Evolutionary conservation across 2,329 filamentous ascomycete species (phyloP).

Genomic region (Malbranchea zuffiana): DNA sequence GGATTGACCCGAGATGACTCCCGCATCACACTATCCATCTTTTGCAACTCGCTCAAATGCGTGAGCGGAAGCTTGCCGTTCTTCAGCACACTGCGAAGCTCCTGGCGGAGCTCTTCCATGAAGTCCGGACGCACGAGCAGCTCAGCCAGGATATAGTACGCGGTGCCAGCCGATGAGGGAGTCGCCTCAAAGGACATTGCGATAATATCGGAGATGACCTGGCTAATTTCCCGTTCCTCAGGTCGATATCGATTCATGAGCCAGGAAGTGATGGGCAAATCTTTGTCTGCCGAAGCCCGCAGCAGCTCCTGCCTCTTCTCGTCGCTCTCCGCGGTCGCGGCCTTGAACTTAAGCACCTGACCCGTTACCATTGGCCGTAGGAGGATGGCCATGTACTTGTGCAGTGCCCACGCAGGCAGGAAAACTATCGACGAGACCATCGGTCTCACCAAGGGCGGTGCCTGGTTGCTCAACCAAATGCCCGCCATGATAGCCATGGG

Average conservation of each 20-base stretch:
- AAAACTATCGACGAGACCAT: slow-evolving; percentile 7
- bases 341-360: slow-evolving; percentile 9
- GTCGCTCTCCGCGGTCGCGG: slow-evolving; percentile 2
- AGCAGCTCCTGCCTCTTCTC: slow-evolving; percentile 6
- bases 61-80: slow-evolving; percentile 6
- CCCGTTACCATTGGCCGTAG: slow-evolving; percentile 9
- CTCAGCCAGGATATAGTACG: background rate
- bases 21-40: slow-evolving; percentile 21
- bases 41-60: slow-evolving; percentile 11
- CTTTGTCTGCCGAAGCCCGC: slow-evolving; percentile 5
- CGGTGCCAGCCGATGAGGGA: slow-evolving; percentile 3
- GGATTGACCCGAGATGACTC: slow-evolving; percentile 18
- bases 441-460: too few species aligned
- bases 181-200: slow-evolving; percentile 14
- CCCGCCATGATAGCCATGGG: too few species aligned
- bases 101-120: slow-evolving; percentile 10
- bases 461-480: too few species aligned
- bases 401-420: slow-evolving; percentile 8
- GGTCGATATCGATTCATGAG: slow-evolving; percentile 2
- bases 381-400: slow-evolving; percentile 12
- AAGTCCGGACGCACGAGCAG: slow-evolving; percentile 6
- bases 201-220: slow-evolving; percentile 11
- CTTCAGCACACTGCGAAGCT: slow-evolving; percentile 9
- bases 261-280: slow-evolving; percentile 9
- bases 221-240: slow-evolving; percentile 7